Evolutionary conservation across 768 basidiomycete species (phyloP), one percentile per base, ranked within the genome.

Genomic region (Russula griseocarnosa): DNA sequence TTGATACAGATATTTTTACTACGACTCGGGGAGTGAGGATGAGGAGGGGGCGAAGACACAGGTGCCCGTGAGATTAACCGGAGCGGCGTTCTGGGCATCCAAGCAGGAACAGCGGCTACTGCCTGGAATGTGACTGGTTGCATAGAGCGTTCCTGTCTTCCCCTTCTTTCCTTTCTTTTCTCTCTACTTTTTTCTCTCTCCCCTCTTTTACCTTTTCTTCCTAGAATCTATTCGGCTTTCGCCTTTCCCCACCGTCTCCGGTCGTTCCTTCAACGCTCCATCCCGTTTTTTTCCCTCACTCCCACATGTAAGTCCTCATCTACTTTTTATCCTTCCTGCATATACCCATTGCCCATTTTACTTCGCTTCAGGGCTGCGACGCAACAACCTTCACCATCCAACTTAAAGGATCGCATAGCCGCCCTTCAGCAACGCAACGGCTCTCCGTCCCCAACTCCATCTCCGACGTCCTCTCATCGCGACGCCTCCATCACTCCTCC

Each of bases 331-430:
- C 50, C 49, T 40, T 36, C 16, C 24, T 10, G 5, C 28, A 8
- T 22, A 20, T 38, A 57, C 58, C n/a, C 18, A 49, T 22, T 34
- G 10, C 22, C 22, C 13, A 14, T 2, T 24, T 24, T 40, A 13
- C 52, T 32, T 42, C 28, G 7, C 18, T 24, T n/a, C 40, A 69
- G 69, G 69, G 56, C 66, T n/a, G 30, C 60, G 63, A 70, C 61
- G 66, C 72, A 66, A 44, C 72, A 66, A 44, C 60, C 70, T 26
- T 52, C 66, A 16, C 67, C 65, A 24, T 78, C 76, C 57, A 88
- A 87, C 72, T 82, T 92, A 71, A 90, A 86, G 75, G 90, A 92
- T 69, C 86, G 90, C 59, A 92, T 92, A 66, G 90, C 90, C 20
- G 89, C 89, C 30, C 77, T 92, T 55, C 84, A 92, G 72, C 88